Conservation (phyloP, 176 grass and related monocot genomes). For the Avena atlantica region DNA sequence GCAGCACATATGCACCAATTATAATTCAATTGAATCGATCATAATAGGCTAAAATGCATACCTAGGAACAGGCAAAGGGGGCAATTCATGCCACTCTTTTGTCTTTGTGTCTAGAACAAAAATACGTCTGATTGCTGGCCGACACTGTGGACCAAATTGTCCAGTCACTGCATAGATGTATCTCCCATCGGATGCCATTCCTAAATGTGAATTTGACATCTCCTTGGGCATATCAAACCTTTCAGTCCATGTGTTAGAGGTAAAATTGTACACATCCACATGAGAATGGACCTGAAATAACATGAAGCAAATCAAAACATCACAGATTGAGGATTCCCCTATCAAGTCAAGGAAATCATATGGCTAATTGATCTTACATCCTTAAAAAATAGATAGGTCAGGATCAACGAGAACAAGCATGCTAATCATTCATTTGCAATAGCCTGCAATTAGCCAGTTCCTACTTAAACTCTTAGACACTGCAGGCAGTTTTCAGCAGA, state of each 20-base stretch:
- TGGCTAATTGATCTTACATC: too few species aligned
- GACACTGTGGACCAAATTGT: conserved; percentile 81
- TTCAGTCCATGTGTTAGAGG: conserved; percentile 65
- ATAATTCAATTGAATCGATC: not conserved
- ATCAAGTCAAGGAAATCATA: too few species aligned
- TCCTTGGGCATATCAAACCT: conserved; percentile 83
- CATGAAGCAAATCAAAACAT: conserved; percentile 29
- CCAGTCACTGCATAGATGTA: conserved; percentile 86
- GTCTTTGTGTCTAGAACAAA: conserved; percentile 85
- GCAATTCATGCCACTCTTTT: conserved; percentile 68
- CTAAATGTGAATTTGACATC: conserved; percentile 90
- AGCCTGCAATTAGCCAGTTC: not conserved
- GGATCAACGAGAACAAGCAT: too few species aligned
- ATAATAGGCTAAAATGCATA: conserved; percentile 34
- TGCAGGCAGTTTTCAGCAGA: not conserved
- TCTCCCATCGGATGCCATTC: conserved; percentile 80
- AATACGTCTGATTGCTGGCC: conserved; percentile 60
- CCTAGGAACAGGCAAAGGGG: conserved; percentile 78
- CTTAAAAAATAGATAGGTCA: too few species aligned
- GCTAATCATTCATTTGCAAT: too few species aligned
- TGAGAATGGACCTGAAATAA: conserved; percentile 86
- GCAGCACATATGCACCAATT: conserved; percentile 6
- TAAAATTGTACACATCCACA: conserved; percentile 90
- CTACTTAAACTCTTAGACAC: not conserved
- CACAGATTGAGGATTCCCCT: conserved; percentile 4